Conservation (phyloP, 768 basidiomycete genomes). For the Amanita exitialis region DNA sequence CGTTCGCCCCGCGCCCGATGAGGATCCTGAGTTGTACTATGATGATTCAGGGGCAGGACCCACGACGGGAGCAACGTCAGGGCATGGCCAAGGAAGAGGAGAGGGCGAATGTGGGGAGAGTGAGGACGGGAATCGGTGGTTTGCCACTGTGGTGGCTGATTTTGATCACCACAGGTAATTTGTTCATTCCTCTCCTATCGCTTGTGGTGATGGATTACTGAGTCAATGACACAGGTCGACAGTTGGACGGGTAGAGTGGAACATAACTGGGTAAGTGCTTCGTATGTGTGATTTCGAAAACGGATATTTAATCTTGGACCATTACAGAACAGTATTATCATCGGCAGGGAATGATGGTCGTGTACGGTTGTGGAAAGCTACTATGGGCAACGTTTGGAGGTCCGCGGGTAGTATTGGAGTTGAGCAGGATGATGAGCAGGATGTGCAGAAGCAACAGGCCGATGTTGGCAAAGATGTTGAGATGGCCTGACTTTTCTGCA, state of each 20-base stretch:
- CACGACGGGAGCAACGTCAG: neutral
- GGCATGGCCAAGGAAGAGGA: constrained; percentile 1
- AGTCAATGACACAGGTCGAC: constrained; percentile 38
- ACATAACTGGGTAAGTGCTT: constrained; percentile 63
- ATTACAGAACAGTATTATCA: constrained; percentile 65
- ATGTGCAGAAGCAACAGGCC: constrained; percentile 11
- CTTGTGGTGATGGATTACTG: neutral
- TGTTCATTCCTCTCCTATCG: neutral
- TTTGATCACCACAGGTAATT: constrained; percentile 77
- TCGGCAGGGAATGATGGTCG: constrained; percentile 80
- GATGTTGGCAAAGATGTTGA: constrained; percentile 27
- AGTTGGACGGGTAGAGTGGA: constrained; percentile 89
- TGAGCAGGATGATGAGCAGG: constrained; percentile 48
- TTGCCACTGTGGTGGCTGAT: constrained; percentile 67
- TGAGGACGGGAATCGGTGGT: constrained; percentile 50
- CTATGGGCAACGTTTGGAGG: constrained; percentile 77
- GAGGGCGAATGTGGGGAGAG: constrained; percentile 25
- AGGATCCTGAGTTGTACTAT: constrained; percentile 1
- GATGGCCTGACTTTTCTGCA: constrained; percentile 24
- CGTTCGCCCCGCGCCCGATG: constrained; percentile 37
- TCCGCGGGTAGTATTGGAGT: constrained; percentile 76
- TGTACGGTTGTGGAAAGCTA: constrained; percentile 78
- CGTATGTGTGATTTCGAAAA: neutral
- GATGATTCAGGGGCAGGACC: constrained; percentile 24
- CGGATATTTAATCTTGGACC: constrained; percentile 1